Base-by-base conservation (phyloP, 306 rosid genomes). In the Lathyrus aphaca region DNA sequence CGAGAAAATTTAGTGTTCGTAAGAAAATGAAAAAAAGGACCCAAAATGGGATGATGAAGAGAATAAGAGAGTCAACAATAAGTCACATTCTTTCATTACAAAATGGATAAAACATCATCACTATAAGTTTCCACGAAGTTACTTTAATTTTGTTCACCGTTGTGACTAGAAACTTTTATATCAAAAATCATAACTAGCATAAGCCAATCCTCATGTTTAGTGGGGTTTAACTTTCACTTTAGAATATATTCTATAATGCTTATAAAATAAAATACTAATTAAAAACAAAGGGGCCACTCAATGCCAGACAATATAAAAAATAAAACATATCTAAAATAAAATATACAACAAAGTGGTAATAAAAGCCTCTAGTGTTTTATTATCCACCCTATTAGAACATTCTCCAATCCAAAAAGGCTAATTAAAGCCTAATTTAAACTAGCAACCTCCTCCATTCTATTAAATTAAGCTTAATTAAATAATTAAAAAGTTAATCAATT, bases 191-290 rank as follows among this genome's bases (percentile, higher is more conserved):
- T 64, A 59, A 77, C 68, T 63, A 77, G 66, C 42, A 15, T 37
- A 68, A 74, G 70, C 68, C 77, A 69, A 73, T 71, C 74, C 75
- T 70, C 58, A 73, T 63, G 60, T 64, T 61, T 64, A 82, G 89
- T 88, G 87, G 86, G 74, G 79, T 72, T 79, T 86, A 84, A 55
- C 82, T 82, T 82, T 78, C 87, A 82, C 83, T 71, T 84, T 81
- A 80, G 82, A 84, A 89, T 86, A 85, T 35, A 74, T 64, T 73
- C 83, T 78, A 32, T 32, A 32, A 32, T 5, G 38, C 38, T 32
- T 32, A 32, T 32, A 32, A 32, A 32, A 32, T 32, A 32, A 32
- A 32, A 32, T 32, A 32, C 62, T 80, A 35, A 21, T 49, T 49
- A 77, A 77, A 82, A 75, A 74, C 60, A 40, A 64, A 67, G 55